A percentile compares a stretch with the other conserved stretches of the same genome.
Evolutionary conservation across 164 flowering plant species (phyloP).

Genomic region (Kalanchoe fedtschenkoi): DNA sequence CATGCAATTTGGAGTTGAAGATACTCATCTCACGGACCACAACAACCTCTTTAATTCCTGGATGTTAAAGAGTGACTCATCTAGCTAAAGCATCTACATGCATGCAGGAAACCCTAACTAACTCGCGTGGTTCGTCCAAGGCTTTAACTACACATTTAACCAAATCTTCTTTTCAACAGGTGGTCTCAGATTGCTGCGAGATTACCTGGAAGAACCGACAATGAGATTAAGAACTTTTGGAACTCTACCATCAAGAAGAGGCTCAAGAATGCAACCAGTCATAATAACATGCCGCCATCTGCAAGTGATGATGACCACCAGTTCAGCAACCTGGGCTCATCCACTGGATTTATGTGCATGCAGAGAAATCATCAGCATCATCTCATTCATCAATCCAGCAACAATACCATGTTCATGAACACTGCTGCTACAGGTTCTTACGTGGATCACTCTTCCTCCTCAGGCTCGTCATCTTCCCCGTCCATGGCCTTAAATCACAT

Average conservation of each 20-base stretch:
- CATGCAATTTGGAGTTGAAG: too few species aligned
- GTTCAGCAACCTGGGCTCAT: too few species aligned
- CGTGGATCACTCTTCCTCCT: constrained; percentile 1
- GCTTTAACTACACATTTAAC: neutral
- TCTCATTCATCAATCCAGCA: neutral
- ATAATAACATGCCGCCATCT: neutral
- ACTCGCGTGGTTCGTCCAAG: constrained; percentile 6
- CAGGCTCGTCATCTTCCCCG: neutral
- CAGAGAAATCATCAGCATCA: neutral
- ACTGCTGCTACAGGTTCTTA: neutral
- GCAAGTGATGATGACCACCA: constrained; percentile 4
- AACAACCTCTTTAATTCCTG: too few species aligned
- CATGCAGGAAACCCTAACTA: too few species aligned
- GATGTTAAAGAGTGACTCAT: too few species aligned
- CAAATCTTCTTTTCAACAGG: constrained; percentile 17
- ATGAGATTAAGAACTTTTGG: constrained; percentile 68
- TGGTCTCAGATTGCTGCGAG: constrained; percentile 74
- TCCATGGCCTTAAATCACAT: neutral
- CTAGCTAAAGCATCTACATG: too few species aligned
- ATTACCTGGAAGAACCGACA: constrained; percentile 58
- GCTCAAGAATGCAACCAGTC: constrained; percentile 12
- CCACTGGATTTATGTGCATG: neutral
- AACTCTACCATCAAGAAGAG: constrained; percentile 63
- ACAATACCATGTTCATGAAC: neutral
- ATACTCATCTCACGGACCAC: too few species aligned